Conservation (phyloP, 2,329 filamentous ascomycete species). For the Juglanconis juglandina region DNA sequence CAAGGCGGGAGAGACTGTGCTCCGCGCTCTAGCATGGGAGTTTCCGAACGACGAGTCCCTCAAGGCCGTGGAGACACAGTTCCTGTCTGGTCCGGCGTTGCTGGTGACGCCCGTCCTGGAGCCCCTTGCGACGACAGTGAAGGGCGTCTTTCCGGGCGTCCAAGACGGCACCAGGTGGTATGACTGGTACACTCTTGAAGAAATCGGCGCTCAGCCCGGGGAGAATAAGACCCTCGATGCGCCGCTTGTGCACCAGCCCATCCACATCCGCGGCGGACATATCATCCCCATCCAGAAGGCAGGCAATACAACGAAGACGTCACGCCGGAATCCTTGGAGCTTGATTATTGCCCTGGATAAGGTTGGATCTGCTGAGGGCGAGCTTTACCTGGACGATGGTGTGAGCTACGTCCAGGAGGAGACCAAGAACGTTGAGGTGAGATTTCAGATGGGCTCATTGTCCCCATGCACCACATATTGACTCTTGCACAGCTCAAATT, state of each 20-base stretch:
- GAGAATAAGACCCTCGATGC: conserved; percentile 2
- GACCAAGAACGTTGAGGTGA: not conserved
- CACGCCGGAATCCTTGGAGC: not conserved
- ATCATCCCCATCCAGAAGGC: conserved; percentile 1
- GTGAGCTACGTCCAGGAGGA: not conserved
- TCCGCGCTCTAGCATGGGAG: not conserved
- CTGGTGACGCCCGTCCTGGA: not conserved
- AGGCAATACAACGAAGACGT: not conserved
- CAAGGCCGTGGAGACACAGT: not conserved
- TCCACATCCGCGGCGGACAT: not conserved
- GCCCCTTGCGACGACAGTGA: not conserved
- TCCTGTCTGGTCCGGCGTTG: not conserved
- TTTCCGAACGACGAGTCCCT: not conserved
- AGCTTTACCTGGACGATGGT: not conserved
- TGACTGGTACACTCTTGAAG: not conserved
- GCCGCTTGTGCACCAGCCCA: not conserved
- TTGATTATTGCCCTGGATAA: not conserved
- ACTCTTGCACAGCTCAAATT: not conserved
- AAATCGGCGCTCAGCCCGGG: not conserved
- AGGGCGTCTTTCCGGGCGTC: not conserved
- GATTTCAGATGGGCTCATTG: not conserved
- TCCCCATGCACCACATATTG: not conserved
- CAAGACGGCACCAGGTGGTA: not conserved
- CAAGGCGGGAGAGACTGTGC: not conserved
- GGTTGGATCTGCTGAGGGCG: not conserved